Evolutionary conservation across 2,329 filamentous ascomycete species (phyloP).

Genomic region (Sporothrix sp.): DNA sequence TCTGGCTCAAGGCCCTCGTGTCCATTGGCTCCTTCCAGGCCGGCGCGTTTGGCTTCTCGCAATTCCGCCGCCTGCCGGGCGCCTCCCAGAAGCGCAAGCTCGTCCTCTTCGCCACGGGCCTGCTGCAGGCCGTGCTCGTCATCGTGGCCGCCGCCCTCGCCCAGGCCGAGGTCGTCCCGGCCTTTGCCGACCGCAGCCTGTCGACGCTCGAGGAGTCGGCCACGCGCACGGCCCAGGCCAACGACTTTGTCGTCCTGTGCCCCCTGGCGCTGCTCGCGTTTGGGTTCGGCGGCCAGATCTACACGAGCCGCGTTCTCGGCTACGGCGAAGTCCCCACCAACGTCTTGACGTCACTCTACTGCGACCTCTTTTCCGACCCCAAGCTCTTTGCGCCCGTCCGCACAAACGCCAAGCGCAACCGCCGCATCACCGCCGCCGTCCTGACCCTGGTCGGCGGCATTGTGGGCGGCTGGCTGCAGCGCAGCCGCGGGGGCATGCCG

Average conservation of each 20-base stretch:
- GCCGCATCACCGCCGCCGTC: constrained; percentile 39
- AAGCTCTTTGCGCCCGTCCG: constrained; percentile 32
- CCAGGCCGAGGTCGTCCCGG: constrained; percentile 35
- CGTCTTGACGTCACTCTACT: constrained; percentile 45
- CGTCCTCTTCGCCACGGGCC: constrained; percentile 54
- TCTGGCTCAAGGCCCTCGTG: constrained; percentile 63
- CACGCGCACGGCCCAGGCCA: constrained; percentile 29
- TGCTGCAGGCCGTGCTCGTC: constrained; percentile 41
- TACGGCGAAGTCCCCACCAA: constrained; percentile 47
- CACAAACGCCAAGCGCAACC: constrained; percentile 42
- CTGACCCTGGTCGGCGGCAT: constrained; percentile 42
- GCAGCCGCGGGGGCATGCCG: constrained; percentile 36
- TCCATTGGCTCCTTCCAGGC: constrained; percentile 62
- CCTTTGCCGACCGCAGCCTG: constrained; percentile 25
- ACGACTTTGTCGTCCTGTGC: constrained; percentile 29
- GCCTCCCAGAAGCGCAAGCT: constrained; percentile 42
- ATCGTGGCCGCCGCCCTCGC: constrained; percentile 43
- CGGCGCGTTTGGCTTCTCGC: constrained; percentile 61
- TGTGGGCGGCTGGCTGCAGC: constrained; percentile 39
- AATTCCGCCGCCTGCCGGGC: constrained; percentile 52
- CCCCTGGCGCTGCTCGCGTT: constrained; percentile 41
- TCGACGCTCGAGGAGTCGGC: constrained; percentile 24
- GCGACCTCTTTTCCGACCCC: constrained; percentile 43
- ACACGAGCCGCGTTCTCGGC: constrained; percentile 40
- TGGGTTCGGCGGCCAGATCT: constrained; percentile 46